phyloP scores from a whole-genome alignment of 2,329 filamentous ascomycete species.

The Colletotrichum sublineola region DNA sequence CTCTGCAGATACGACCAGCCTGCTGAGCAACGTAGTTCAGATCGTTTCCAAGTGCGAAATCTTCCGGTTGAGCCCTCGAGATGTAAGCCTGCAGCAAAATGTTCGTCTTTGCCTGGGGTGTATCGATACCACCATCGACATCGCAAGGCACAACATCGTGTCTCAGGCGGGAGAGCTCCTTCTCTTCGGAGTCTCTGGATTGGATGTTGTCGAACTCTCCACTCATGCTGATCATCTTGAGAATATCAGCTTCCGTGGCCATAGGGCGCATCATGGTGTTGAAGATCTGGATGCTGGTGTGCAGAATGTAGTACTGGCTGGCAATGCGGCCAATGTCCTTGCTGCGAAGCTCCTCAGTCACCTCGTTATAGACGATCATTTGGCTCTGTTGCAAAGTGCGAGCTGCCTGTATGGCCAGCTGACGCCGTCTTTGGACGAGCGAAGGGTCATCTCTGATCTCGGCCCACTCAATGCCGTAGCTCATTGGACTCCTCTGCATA shows the following conservation, averaged over 20 bases:
- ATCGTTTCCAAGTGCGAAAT: slow-evolving; percentile 94
- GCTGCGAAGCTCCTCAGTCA: slow-evolving; percentile 89
- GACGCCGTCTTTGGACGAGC: slow-evolving; percentile 85
- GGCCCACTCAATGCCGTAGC: slow-evolving; percentile 95
- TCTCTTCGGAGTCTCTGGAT: slow-evolving; percentile 88
- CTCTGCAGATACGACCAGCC: slow-evolving; percentile 91
- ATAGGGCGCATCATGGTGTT: slow-evolving; percentile 92
- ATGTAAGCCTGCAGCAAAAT: slow-evolving; percentile 96
- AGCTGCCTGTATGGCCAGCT: slow-evolving; percentile 90
- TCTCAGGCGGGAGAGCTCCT: slow-evolving; percentile 83
- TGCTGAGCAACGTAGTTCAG: slow-evolving; percentile 97
- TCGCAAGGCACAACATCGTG: slow-evolving; percentile 81
- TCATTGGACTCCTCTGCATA: slow-evolving; percentile 91
- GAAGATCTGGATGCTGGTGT: slow-evolving; percentile 95
- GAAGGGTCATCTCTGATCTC: slow-evolving; percentile 91
- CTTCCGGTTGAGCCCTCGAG: slow-evolving; percentile 86
- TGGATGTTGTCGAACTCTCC: slow-evolving; percentile 98
- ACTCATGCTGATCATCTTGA: slow-evolving; percentile 97
- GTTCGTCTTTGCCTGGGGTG: slow-evolving; percentile 92
- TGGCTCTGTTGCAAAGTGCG: slow-evolving; percentile 90
- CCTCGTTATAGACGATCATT: slow-evolving; percentile 99
- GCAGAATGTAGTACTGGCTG: slow-evolving; percentile 95
- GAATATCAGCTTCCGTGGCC: slow-evolving; percentile 89
- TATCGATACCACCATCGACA: slow-evolving; percentile 78
- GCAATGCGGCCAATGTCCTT: slow-evolving; percentile 98